Evolutionary conservation across 495 filamentous ascomycete species (phyloP).

Genomic region (Tuber brumale): DNA sequence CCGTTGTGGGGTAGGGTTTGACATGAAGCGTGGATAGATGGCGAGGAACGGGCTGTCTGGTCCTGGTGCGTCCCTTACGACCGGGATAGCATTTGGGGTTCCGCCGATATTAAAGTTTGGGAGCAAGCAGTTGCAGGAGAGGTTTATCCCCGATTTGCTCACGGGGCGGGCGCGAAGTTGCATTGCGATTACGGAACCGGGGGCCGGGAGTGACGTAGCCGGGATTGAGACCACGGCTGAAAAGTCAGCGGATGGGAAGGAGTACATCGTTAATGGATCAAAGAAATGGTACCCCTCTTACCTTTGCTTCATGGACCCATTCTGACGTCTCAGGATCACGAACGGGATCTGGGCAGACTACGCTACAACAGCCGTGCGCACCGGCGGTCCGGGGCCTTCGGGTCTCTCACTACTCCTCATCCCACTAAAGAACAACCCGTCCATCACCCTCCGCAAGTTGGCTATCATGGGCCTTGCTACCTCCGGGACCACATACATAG

Average conservation of each 20-base stretch:
- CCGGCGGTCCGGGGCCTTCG: constrained; percentile 53
- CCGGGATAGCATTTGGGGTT: constrained; percentile 64
- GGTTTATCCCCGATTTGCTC: constrained; percentile 60
- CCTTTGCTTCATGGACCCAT: not conserved
- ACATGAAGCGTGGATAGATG: constrained; percentile 45
- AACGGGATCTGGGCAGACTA: constrained; percentile 73
- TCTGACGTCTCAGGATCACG: constrained; percentile 53
- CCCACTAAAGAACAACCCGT: constrained; percentile 56
- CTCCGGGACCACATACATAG: constrained; percentile 67
- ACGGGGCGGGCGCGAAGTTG: constrained; percentile 59
- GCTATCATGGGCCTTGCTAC: constrained; percentile 56
- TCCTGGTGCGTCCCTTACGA: constrained; percentile 55
- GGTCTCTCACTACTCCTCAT: constrained; percentile 63
- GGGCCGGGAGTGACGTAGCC: constrained; percentile 64
- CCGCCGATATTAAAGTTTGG: constrained; percentile 66
- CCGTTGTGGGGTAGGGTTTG: constrained; percentile 1
- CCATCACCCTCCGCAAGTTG: constrained; percentile 61
- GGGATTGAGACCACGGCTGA: constrained; percentile 61
- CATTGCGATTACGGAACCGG: constrained; percentile 73
- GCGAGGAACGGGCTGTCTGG: constrained; percentile 58
- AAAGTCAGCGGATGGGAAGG: constrained; percentile 56
- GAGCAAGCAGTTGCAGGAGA: constrained; percentile 53
- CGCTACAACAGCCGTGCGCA: constrained; percentile 68
- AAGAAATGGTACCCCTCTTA: constrained; percentile 61
- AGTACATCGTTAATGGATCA: constrained; percentile 65